Evolutionary conservation across 192 early-diverging fungal genomes (phyloP).

Genomic region (Pilaira anomala): DNA sequence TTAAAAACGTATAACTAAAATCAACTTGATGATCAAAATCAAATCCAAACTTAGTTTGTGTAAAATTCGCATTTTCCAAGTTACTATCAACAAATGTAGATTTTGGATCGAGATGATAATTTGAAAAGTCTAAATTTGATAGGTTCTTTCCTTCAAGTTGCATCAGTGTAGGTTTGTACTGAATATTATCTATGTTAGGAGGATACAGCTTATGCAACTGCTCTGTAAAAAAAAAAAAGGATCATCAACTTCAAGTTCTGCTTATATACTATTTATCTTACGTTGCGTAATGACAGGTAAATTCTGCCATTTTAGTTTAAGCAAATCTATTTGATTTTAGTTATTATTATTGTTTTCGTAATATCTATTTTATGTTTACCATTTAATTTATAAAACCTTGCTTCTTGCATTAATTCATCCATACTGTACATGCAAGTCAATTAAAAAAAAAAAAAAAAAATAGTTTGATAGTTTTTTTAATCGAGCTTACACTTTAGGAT

Average conservation of each 20-base stretch:
- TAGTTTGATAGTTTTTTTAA: no score
- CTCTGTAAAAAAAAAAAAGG: not conserved
- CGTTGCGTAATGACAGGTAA: slow-evolving; percentile 15
- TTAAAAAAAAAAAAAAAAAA: not conserved
- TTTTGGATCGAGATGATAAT: slow-evolving; percentile 9
- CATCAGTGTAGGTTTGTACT: not conserved
- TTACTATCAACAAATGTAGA: slow-evolving; percentile 7
- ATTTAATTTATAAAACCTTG: slow-evolving; percentile 20
- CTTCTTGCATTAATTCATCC: slow-evolving; percentile 32
- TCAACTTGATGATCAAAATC: slow-evolving; percentile 5
- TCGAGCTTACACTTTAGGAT: slow-evolving; percentile 34
- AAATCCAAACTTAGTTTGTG: not conserved
- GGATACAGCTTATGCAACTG: not conserved
- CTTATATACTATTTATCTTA: not conserved
- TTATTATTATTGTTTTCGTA: not conserved
- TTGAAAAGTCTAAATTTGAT: slow-evolving; percentile 7
- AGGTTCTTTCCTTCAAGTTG: slow-evolving; percentile 8
- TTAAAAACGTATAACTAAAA: slow-evolving; percentile 3
- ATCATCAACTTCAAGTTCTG: not conserved
- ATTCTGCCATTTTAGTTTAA: slow-evolving; percentile 19
- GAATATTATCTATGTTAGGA: not conserved
- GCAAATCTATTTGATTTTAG: slow-evolving; percentile 6
- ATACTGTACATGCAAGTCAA: slow-evolving; percentile 15
- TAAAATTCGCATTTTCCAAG: slow-evolving; percentile 14
- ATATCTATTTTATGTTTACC: slow-evolving; percentile 20